Base-by-base conservation (phyloP, 1,284 basidiomycete genomes). In the Boletellus deceptivus region DNA sequence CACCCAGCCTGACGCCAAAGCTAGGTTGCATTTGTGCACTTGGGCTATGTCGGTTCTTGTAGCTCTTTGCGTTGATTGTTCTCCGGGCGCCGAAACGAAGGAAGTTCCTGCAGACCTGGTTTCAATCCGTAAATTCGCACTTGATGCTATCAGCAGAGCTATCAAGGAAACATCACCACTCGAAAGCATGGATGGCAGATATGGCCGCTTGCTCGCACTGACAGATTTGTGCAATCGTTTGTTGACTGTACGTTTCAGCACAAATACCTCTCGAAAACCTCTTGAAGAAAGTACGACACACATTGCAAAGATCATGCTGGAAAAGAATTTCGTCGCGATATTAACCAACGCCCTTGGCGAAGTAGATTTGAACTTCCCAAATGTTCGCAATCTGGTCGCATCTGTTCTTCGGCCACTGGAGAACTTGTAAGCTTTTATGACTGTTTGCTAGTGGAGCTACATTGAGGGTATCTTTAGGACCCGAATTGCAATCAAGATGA, bases 401-500 rank as follows among this genome's bases (percentile, higher is more conserved):
- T 85, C 89, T 1, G 84, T 99, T 52, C 75, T 99, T 33, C 82
- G 89, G 31, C 95, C 97, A 6, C 73, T 99, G 44, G 95, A 99
- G 63, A 85, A 89, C 59, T 71, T 99, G 85, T 93, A 67, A 70
- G 89, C 78, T 7, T 50, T 38, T 6, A 18, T 1, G 1, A 24
- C 36, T 22, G 46, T 25, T 29, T 4, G 1, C 33, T 11, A 24
- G 20, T 6, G n/a, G 31, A 18, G 22, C 39, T 4, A 36, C 17
- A 16, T 40, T 59, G 22, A 70, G 3, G 16, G 24, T 25, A 17
- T 38, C 11, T 50, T 39, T 54, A 94, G 92, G 40, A 93, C 97
- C 17, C 97, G 96, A 68, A 80, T 96, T 50, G 93, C 97, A 11
- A 98, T 96, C 72, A 98, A 97, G 72, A 96, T 98, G 91, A 96